Evolutionary conservation across 495 filamentous ascomycete species (phyloP).

Genomic region (Niebla homalea): DNA sequence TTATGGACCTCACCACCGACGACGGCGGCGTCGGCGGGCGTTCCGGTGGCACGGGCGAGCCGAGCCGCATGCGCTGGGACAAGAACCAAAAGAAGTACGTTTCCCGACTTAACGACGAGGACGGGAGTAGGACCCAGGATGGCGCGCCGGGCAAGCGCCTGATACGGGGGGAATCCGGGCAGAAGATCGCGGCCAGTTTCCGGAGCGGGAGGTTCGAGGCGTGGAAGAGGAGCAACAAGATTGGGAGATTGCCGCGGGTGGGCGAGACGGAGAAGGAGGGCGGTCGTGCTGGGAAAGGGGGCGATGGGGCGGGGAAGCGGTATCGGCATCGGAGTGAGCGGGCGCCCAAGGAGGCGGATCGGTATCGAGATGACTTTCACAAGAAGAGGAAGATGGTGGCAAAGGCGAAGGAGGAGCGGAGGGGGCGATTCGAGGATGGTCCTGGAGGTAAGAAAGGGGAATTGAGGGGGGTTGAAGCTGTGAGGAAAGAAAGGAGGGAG

Average conservation of each 20-base stretch:
- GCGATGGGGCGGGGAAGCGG: slow-evolving; percentile 26
- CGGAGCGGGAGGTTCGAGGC: slow-evolving; percentile 83
- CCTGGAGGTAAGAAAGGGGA: slow-evolving; percentile 75
- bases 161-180: slow-evolving; percentile 80
- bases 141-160: slow-evolving; percentile 73
- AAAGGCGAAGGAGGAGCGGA: slow-evolving; percentile 73
- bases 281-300: slow-evolving; percentile 16
- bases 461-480: slow-evolving; percentile 68
- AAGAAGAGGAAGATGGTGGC: slow-evolving; percentile 78
- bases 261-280: slow-evolving; percentile 61
- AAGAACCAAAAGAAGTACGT: slow-evolving; percentile 96
- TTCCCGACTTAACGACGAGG: slow-evolving; percentile 69
- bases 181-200: slow-evolving; percentile 90
- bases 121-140: slow-evolving; percentile 30
- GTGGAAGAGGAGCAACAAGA: slow-evolving; percentile 75
- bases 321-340: slow-evolving; percentile 73
- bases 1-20: slow-evolving; percentile 82
- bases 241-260: slow-evolving; percentile 61
- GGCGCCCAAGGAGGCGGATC: slow-evolving; percentile 87
- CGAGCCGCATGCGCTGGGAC: slow-evolving; percentile 71
- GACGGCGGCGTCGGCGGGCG: slow-evolving; percentile 40
- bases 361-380: slow-evolving; percentile 76
- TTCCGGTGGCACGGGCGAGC: slow-evolving; percentile 57
- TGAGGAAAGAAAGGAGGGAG: slow-evolving; percentile 64
- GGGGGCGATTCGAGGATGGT: slow-evolving; percentile 56